Evolutionary conservation across 2,329 filamentous ascomycete genomes (phyloP), one percentile per base, ranked within the genome.

Genomic region (Alternaria solani): DNA sequence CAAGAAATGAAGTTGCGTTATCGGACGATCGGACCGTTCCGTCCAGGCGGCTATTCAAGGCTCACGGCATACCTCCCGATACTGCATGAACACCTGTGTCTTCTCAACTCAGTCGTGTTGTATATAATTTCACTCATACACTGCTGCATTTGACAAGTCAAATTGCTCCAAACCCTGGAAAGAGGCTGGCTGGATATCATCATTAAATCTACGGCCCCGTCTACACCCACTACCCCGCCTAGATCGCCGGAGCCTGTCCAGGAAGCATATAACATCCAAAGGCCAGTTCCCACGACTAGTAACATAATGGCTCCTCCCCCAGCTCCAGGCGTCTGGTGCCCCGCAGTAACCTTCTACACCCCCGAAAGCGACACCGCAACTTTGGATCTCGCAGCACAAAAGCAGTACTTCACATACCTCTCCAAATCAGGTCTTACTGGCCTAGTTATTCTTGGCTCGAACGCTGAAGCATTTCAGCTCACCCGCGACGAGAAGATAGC

Each of bases 341-440:
- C 81, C 25, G 80, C 81, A 7, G 75, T 83, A 18, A 83, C 81
- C 16, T 81, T 83, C 69, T 83, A 81, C 71, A 75, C 81, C 59
- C 74, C 74, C n/a, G 43, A 61, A 18, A 73, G 70, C 26, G 39
- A 58, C 14, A 73, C 71, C 12, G 79, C 81, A 57, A 69, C 73
- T 20, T 66, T 83, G n/a, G 80, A 82, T 62, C 71, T 82, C 36
- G 64, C 65, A 5, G 73, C 79, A 0, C 81, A 83, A 58, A 69
- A 75, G 41, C 75, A 80, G 64, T 83, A 82, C 75, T 82, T 79
- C 70, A 62, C 64, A 6, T 83, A 83, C 66, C 77, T 83, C 54
- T 78, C 79, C 16, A 69, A 73, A 20, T 77, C 81, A 34, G 77
- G 77, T 5, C 76, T 83, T 4, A 76, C 78, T 4, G 81, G 81